These are phyloP conservation scores for Saccharomyces hybrid DNA, from an alignment of 1,139 yeast species.

Conservation along the genomic window DNA sequence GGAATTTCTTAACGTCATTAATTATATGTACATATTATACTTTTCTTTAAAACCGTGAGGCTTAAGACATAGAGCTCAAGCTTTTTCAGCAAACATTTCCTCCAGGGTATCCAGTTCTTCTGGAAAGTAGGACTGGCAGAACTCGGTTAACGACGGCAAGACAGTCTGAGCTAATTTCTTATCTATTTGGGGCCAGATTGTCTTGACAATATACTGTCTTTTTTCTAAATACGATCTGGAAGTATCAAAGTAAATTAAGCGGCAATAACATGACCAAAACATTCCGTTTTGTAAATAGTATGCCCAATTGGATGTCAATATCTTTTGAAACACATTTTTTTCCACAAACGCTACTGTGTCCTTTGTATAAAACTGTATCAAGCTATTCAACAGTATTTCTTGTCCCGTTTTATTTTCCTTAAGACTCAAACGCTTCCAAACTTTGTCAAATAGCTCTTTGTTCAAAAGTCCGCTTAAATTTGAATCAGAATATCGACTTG, in stretches of 20 bases:
- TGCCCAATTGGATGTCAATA: slow-evolving; percentile 15
- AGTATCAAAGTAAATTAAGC: slow-evolving; percentile 22
- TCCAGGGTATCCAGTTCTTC: slow-evolving; percentile 24
- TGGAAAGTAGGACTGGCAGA: slow-evolving; percentile 25
- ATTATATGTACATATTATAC: slow-evolving; percentile 1
- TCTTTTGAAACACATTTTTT: slow-evolving; percentile 18
- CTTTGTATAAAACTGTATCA: slow-evolving; percentile 22
- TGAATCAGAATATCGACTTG: slow-evolving; percentile 18
- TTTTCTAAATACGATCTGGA: slow-evolving; percentile 23
- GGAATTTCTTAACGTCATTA: background rate
- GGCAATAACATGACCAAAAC: slow-evolving; percentile 26
- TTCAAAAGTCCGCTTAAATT: slow-evolving; percentile 9
- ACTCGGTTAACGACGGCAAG: slow-evolving; percentile 11
- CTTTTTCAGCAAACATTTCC: slow-evolving; percentile 9
- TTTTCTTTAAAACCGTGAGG: background rate
- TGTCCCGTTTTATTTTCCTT: slow-evolving; percentile 17
- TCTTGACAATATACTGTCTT: slow-evolving; percentile 18
- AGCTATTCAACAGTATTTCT: slow-evolving; percentile 14
- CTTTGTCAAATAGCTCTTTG: slow-evolving; percentile 10
- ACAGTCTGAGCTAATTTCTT: slow-evolving; percentile 8
- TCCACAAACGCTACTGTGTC: slow-evolving; percentile 21
- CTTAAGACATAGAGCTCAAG: background rate
- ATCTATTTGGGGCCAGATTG: slow-evolving; percentile 18
- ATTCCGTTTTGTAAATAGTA: slow-evolving; percentile 17
- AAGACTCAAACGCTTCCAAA: slow-evolving; percentile 17